These are phyloP conservation scores for Cutaneotrichosporon daszewskae DNA, from an alignment of 1,284 basidiomycete species.

Conservation along the genomic window DNA sequence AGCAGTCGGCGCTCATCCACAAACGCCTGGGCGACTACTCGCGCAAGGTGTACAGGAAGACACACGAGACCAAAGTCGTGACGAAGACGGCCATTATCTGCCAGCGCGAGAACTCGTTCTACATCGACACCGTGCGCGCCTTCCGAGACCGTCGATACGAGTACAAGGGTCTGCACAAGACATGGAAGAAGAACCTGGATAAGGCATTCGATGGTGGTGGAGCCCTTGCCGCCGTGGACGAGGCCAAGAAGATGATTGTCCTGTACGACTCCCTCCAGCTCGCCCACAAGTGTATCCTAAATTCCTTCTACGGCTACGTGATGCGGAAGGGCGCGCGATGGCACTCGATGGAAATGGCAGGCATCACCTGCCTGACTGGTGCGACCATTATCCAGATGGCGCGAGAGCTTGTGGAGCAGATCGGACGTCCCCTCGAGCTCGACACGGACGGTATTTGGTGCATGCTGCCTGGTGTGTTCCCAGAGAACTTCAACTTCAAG, in stretches of 20 bases:
- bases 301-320: slow-evolving; percentile 99
- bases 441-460: slow-evolving; percentile 99
- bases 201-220: slow-evolving; percentile 60
- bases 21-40: slow-evolving; percentile 98
- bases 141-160: slow-evolving; percentile 98
- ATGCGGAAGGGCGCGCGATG: slow-evolving; percentile 99
- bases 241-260: slow-evolving; percentile 99
- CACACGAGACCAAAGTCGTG: slow-evolving; percentile 97
- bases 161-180: slow-evolving; percentile 98
- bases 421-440: slow-evolving; percentile 92
- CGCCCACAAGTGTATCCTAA: slow-evolving; percentile 99
- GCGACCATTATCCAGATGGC: slow-evolving; percentile 99
- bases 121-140: slow-evolving; percentile 94
- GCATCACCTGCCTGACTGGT: slow-evolving; percentile 98
- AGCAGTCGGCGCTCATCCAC: slow-evolving; percentile 87
- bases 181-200: slow-evolving; percentile 99
- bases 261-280: slow-evolving; percentile 99
- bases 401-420: slow-evolving; percentile 93
- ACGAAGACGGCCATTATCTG: slow-evolving; percentile 93
- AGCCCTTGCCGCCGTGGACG: slow-evolving; percentile 79
- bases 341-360: slow-evolving; percentile 99
- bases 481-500: slow-evolving; percentile 96
- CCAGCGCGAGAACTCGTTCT: slow-evolving; percentile 98
- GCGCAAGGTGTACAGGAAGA: slow-evolving; percentile 97
- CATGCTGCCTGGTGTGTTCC: slow-evolving; percentile 97